Conservation (phyloP, 345 rosid genomes). For the Syzygium aromaticum region DNA sequence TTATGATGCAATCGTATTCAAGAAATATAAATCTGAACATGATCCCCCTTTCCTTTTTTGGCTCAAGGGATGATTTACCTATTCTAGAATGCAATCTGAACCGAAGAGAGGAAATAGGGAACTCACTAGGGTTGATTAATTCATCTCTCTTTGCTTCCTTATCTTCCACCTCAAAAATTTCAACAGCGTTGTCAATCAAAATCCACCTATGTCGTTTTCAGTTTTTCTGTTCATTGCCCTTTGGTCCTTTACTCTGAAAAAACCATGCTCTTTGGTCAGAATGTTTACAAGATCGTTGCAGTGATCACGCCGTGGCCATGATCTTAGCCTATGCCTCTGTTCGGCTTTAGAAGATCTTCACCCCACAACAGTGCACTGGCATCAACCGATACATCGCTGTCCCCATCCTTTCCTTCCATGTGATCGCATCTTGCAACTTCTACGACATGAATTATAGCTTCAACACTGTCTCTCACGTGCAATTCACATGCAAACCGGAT, state of each 20-base stretch:
- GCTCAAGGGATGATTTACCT: not conserved
- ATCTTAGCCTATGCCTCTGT: slow-evolving; percentile 22
- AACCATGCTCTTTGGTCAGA: slow-evolving; percentile 2
- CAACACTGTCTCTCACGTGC: no score
- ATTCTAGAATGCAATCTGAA: not conserved
- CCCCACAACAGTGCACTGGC: slow-evolving; percentile 27
- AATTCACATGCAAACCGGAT: no score
- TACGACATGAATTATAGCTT: no score
- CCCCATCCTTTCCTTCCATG: not conserved
- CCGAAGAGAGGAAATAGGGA: not conserved
- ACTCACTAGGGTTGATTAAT: not conserved
- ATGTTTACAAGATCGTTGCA: slow-evolving; percentile 15
- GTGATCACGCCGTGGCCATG: slow-evolving; percentile 34
- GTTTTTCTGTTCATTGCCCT: not conserved
- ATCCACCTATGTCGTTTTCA: not conserved
- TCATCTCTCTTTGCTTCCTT: not conserved
- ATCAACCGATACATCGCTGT: slow-evolving; percentile 28
- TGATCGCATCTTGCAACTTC: no score
- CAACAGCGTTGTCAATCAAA: not conserved
- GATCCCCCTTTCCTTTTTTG: no score
- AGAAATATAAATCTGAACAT: no score
- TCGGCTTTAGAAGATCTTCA: slow-evolving; percentile 27
- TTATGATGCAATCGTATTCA: not conserved
- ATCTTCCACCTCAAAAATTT: not conserved
- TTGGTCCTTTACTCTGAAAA: not conserved